Percentiles rank a stretch among this genome's conserved stretches.
Evolutionary conservation across 768 basidiomycete genomes (phyloP).

Genomic region (Mycena maculata): DNA sequence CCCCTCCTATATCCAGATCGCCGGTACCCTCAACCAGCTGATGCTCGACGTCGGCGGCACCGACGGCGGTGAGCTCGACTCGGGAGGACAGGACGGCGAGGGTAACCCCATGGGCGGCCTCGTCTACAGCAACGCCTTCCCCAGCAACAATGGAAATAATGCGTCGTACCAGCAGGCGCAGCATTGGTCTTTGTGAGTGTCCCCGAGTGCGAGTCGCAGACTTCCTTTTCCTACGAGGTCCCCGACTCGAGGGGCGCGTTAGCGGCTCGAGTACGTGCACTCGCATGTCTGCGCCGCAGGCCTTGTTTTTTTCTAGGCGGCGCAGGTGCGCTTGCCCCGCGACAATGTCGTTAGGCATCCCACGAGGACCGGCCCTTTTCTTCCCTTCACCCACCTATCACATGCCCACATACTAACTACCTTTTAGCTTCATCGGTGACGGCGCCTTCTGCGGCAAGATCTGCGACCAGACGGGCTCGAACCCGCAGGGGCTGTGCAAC

Average conservation of each 20-base stretch:
- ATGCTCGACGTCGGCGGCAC: conserved; percentile 22
- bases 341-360: no score
- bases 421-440: conserved; percentile 70
- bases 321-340: no score
- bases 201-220: no score
- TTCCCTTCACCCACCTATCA: not conserved
- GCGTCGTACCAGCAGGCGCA: conserved; percentile 53
- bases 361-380: no score
- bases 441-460: conserved; percentile 62
- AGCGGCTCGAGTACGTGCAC: no score
- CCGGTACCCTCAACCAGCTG: conserved; percentile 68
- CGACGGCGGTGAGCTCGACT: conserved; percentile 67
- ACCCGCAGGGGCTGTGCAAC: conserved; percentile 50
- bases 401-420: no score
- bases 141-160: conserved; percentile 49
- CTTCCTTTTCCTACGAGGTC: no score
- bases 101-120: conserved; percentile 71
- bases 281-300: no score
- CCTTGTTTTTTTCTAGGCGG: no score
- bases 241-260: no score
- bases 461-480: conserved; percentile 60
- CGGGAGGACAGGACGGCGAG: conserved; percentile 66
- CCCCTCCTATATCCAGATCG: conserved; percentile 64
- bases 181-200: conserved; percentile 62
- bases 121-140: conserved; percentile 59